These are phyloP conservation scores for Cercospora canescens DNA, from an alignment of 2,329 filamentous ascomycete species.

Conservation along the genomic window DNA sequence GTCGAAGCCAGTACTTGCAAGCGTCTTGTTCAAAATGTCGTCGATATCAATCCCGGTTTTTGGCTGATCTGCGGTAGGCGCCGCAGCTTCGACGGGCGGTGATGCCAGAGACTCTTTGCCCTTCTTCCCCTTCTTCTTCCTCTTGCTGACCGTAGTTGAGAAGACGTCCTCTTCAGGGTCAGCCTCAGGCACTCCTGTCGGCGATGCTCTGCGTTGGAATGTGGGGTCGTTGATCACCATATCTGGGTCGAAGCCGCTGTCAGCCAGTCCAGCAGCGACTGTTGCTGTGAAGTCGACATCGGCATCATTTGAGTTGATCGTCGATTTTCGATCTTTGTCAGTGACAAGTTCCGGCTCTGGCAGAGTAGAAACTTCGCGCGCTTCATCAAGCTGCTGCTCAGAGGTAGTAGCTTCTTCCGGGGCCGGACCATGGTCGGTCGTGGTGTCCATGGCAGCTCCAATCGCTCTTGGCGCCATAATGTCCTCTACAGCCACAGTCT, in stretches of 20 bases:
- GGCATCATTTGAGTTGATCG: neutral
- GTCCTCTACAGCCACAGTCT: neutral
- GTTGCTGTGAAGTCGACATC: slow-evolving; percentile 51
- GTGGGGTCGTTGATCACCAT: slow-evolving; percentile 46
- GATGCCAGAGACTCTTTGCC: neutral
- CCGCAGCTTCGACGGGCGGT: neutral
- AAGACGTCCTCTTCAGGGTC: slow-evolving; percentile 35
- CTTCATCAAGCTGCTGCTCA: neutral
- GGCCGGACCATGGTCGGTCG: neutral
- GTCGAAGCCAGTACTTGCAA: slow-evolving; percentile 37
- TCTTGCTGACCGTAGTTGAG: slow-evolving; percentile 30
- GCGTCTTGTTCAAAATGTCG: slow-evolving; percentile 38
- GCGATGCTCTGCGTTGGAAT: slow-evolving; percentile 39
- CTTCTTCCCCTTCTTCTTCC: slow-evolving; percentile 38
- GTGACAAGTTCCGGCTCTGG: neutral
- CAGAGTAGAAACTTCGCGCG: neutral
- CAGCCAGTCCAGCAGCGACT: slow-evolving; percentile 47
- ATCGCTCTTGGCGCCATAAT: neutral
- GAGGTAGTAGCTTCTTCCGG: neutral
- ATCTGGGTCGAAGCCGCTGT: slow-evolving; percentile 49
- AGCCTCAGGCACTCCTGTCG: slow-evolving; percentile 34
- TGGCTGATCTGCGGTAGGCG: neutral
- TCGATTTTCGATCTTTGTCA: neutral
- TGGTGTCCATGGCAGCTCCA: neutral
- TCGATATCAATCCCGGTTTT: slow-evolving; percentile 32